A percentile compares a stretch with the other conserved stretches of the same genome.
phyloP scores from a whole-genome alignment of 2,329 filamentous ascomycete genomes.

The Apiospora koreana region DNA sequence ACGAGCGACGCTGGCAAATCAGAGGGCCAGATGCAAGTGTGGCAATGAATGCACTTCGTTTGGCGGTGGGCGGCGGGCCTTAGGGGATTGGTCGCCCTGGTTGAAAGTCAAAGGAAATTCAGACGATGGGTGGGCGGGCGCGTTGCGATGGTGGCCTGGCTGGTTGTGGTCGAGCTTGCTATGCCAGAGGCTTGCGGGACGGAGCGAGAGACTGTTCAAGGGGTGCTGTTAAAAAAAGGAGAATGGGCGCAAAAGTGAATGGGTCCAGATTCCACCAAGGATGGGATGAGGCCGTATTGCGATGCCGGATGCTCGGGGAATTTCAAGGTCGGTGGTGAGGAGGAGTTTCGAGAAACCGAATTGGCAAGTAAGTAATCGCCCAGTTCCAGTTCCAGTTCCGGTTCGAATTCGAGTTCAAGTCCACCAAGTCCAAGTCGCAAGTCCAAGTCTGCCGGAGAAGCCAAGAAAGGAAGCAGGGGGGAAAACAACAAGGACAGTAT shows the following conservation, averaged over 20 bases:
- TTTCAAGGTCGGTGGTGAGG: background rate
- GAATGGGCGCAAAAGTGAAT: background rate
- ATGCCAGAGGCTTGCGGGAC: background rate
- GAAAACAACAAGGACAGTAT: background rate
- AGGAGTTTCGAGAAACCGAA: background rate
- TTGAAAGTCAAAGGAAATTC: conserved; percentile 2
- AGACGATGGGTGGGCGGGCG: background rate
- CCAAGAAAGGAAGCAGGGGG: background rate
- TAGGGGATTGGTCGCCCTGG: background rate
- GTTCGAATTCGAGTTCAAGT: background rate
- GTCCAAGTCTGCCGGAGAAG: background rate
- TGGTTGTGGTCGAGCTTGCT: background rate
- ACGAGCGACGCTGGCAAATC: background rate
- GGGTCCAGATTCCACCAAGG: conserved; percentile 1
- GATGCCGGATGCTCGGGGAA: background rate
- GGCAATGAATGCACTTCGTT: background rate
- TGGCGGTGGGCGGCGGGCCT: background rate
- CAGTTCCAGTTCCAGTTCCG: background rate
- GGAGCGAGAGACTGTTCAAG: background rate
- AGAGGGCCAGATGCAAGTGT: background rate
- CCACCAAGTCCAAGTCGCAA: background rate
- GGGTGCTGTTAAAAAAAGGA: background rate
- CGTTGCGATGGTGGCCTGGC: background rate
- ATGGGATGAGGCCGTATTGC: background rate
- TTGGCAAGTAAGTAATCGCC: background rate